Percentiles rank a stretch among this genome's conserved stretches.
Conservation (phyloP, 768 basidiomycete genomes). For the Suillus tomentosus region DNA sequence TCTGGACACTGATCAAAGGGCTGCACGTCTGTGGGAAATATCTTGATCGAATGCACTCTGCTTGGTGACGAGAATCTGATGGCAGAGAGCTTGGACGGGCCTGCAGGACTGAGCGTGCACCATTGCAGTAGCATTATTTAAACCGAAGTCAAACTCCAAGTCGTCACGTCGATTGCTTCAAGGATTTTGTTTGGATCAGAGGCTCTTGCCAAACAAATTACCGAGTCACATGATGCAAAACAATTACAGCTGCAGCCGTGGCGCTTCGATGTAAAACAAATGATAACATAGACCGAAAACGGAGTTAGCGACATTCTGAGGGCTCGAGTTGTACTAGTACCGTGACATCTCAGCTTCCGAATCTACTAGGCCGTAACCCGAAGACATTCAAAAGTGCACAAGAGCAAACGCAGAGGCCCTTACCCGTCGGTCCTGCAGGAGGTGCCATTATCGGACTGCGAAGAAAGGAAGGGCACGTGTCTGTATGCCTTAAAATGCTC, state of each 20-base stretch:
- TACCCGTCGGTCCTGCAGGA: slow-evolving; percentile 14
- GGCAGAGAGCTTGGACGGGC: slow-evolving; percentile 61
- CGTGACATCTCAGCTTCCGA: background rate
- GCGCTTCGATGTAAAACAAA: background rate
- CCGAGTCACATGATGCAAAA: no score
- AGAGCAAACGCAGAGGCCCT: no score
- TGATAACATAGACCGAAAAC: background rate
- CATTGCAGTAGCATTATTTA: slow-evolving; percentile 64
- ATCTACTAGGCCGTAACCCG: background rate
- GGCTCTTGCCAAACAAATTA: slow-evolving; percentile 3
- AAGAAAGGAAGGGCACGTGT: slow-evolving; percentile 4
- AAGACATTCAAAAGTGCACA: background rate
- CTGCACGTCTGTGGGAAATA: slow-evolving; percentile 66
- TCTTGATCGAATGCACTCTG: slow-evolving; percentile 61
- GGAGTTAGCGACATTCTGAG: background rate
- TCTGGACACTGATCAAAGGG: slow-evolving; percentile 66
- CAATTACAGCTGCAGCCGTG: background rate
- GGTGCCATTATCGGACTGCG: slow-evolving; percentile 30
- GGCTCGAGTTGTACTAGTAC: background rate
- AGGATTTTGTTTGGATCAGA: background rate
- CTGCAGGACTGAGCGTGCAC: slow-evolving; percentile 62
- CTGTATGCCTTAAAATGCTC: background rate
- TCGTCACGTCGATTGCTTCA: slow-evolving; percentile 22
- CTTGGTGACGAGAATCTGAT: slow-evolving; percentile 72
- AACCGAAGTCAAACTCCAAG: background rate